phyloP scores from a whole-genome alignment of 345 rosid genomes.

The Microcos paniculata region DNA sequence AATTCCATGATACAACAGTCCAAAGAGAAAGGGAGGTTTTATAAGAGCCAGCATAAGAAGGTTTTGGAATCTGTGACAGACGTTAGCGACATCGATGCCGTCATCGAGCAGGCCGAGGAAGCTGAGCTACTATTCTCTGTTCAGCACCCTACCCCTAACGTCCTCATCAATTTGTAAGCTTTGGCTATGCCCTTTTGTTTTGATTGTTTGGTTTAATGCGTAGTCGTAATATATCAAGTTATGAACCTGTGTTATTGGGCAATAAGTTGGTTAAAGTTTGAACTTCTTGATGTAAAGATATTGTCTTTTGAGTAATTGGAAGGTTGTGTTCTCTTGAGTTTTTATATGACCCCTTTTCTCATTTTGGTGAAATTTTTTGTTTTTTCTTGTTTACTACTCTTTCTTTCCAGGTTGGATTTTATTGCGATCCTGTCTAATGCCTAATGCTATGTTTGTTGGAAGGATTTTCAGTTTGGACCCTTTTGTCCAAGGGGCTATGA shows the following conservation, averaged over 20 bases:
- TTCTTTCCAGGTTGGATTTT: background rate
- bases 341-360: background rate
- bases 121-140: slow-evolving; percentile 45
- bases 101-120: slow-evolving; percentile 76
- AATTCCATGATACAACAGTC: slow-evolving; percentile 79
- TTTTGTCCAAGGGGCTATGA: background rate
- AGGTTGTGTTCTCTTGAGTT: background rate
- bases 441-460: background rate
- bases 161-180: slow-evolving; percentile 62
- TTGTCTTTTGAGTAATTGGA: background rate
- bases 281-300: background rate
- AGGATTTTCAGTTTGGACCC: background rate
- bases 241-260: background rate
- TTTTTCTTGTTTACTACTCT: background rate
- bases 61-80: slow-evolving; percentile 83
- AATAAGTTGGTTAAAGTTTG: background rate
- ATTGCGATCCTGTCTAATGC: background rate
- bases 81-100: slow-evolving; percentile 75
- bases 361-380: background rate
- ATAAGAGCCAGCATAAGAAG: slow-evolving; percentile 61
- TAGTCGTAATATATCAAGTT: background rate
- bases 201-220: background rate
- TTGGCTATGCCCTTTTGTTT: background rate
- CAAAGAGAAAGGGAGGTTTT: slow-evolving; percentile 70
- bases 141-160: slow-evolving; percentile 40